phyloP scores from a whole-genome alignment of 805 yeast genomes.

The Brettanomyces bruxellensis region DNA sequence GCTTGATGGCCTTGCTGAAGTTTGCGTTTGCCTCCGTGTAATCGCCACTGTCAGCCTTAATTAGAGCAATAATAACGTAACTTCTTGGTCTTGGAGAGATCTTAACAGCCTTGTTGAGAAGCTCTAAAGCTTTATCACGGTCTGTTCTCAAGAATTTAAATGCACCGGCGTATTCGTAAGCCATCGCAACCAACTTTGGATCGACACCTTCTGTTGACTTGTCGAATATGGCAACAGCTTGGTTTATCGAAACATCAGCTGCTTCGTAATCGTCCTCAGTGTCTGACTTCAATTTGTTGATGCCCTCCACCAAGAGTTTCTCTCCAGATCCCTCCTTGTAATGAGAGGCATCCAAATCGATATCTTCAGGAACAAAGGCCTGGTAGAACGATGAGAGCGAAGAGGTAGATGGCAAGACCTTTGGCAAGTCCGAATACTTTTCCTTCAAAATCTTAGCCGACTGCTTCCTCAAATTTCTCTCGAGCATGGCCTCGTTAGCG shows the following conservation, averaged over 20 bases:
- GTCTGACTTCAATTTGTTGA: conserved; percentile 39
- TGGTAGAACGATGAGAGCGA: conserved; percentile 81
- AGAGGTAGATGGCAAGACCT: conserved; percentile 71
- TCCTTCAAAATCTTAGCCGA: conserved; percentile 65
- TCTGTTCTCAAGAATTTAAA: conserved; percentile 76
- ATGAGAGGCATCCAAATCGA: conserved; percentile 35
- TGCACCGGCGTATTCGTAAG: conserved; percentile 77
- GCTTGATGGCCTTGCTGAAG: conserved; percentile 61
- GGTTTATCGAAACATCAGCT: conserved; percentile 49
- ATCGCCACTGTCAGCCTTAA: conserved; percentile 71
- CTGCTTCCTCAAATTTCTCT: conserved; percentile 75
- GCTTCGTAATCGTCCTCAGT: conserved; percentile 51
- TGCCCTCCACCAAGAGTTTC: conserved; percentile 54
- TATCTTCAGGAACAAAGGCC: conserved; percentile 56
- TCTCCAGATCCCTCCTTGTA: conserved; percentile 54
- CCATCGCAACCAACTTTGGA: conserved; percentile 47
- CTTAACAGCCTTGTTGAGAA: conserved; percentile 55
- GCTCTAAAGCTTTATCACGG: conserved; percentile 51
- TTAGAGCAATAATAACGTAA: conserved; percentile 71
- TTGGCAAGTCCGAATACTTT: conserved; percentile 40
- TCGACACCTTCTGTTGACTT: conserved; percentile 26
- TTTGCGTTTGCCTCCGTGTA: conserved; percentile 50
- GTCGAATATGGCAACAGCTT: conserved; percentile 41
- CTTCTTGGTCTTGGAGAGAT: conserved; percentile 73
- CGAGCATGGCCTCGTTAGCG: conserved; percentile 71